Conservation (phyloP, 1,139 yeast species). For the Candida labiduridarum region DNA sequence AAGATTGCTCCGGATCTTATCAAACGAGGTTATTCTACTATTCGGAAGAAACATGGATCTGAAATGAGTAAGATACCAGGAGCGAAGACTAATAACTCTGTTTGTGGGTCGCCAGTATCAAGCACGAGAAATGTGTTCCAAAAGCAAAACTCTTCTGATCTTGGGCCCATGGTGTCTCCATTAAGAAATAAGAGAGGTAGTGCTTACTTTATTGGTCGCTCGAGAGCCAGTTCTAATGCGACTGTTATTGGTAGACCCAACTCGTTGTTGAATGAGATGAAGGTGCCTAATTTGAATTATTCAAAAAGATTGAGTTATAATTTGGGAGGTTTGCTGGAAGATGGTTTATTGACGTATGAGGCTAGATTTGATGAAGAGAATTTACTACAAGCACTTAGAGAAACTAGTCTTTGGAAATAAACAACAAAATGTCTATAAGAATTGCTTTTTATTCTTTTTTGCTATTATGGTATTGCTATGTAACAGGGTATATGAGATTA, state of each 20-base stretch:
- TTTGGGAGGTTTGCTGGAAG: constrained; percentile 23
- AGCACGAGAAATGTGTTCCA: background rate
- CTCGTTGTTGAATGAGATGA: constrained; percentile 15
- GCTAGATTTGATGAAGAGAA: constrained; percentile 39
- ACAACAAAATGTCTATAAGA: background rate
- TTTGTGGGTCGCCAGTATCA: constrained; percentile 30
- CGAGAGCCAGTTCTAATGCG: constrained; percentile 10
- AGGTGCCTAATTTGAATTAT: constrained; percentile 16
- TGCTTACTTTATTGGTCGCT: constrained; percentile 4
- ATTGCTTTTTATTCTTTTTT: background rate
- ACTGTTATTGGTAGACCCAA: constrained; percentile 18
- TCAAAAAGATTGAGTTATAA: constrained; percentile 19
- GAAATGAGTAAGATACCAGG: constrained; percentile 29
- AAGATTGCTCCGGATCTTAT: constrained; percentile 27
- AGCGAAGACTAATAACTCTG: constrained; percentile 34
- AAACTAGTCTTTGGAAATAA: constrained; percentile 31
- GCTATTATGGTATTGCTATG: background rate
- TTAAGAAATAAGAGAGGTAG: constrained; percentile 4
- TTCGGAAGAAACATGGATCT: constrained; percentile 22
- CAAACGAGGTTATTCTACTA: constrained; percentile 24
- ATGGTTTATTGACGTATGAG: constrained; percentile 31
- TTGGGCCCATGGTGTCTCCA: constrained; percentile 6
- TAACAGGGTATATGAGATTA: constrained; percentile 2
- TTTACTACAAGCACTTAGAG: constrained; percentile 30
- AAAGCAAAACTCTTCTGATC: background rate